A percentile compares a stretch with the other conserved stretches of the same genome.
Evolutionary conservation across 129 eudicot species (phyloP).

Genomic region (sunflower (Helianthus annuus)): DNA sequence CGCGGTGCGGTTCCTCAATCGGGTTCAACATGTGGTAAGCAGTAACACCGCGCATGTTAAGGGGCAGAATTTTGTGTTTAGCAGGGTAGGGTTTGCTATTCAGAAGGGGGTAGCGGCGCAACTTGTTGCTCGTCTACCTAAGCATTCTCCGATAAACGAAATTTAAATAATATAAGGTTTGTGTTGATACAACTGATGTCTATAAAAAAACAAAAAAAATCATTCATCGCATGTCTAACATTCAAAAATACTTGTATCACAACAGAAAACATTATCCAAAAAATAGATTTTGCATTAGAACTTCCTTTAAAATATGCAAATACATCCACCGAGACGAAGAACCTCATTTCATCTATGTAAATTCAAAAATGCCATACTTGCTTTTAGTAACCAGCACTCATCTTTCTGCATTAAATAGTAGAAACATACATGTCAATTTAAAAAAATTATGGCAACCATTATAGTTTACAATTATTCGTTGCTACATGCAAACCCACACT

Average conservation of each 20-base stretch:
- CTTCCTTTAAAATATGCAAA: slow-evolving; percentile 6
- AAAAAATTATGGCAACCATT: neutral
- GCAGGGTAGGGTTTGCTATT: too few relatives aligned
- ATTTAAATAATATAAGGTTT: neutral
- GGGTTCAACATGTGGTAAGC: too few relatives aligned
- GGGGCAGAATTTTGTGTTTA: too few relatives aligned
- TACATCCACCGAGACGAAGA: neutral
- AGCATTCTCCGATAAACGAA: neutral
- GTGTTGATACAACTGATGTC: too few relatives aligned
- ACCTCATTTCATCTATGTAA: neutral
- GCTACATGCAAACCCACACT: too few relatives aligned
- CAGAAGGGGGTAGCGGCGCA: too few relatives aligned
- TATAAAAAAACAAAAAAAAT: too few relatives aligned
- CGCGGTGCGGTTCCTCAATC: too few relatives aligned
- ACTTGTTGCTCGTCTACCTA: too few relatives aligned
- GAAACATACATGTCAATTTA: slow-evolving; percentile 2
- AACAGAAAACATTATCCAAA: neutral
- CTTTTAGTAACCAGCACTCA: slow-evolving; percentile 4
- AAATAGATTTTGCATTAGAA: neutral
- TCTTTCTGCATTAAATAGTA: slow-evolving; percentile 3
- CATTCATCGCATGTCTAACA: neutral
- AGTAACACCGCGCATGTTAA: too few relatives aligned
- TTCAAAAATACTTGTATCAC: slow-evolving; percentile 4
- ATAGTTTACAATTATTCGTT: neutral
- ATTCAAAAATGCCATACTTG: too few relatives aligned